A percentile compares a stretch with the other conserved stretches of the same genome.
These are phyloP conservation scores for Mycena citricolor DNA, from an alignment of 1,284 basidiomycete genomes.

Conservation along the genomic window DNA sequence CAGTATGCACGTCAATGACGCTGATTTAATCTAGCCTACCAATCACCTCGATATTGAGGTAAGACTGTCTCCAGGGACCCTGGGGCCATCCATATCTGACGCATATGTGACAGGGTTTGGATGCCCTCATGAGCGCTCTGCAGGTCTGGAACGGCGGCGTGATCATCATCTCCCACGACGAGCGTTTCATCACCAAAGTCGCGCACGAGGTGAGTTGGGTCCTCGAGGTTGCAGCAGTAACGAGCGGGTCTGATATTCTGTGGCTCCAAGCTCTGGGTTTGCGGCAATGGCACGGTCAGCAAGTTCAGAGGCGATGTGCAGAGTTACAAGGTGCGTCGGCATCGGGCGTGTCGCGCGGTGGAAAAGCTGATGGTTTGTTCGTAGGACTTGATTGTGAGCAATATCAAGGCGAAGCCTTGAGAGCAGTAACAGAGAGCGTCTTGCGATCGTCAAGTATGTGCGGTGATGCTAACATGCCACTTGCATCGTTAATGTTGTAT, in stretches of 20 bases:
- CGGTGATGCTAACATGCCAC: too few relatives aligned
- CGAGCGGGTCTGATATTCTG: conserved; percentile 4
- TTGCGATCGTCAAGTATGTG: too few relatives aligned
- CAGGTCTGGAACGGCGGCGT: conserved; percentile 95
- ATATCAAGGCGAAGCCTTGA: conserved; percentile 67
- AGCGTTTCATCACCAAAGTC: conserved; percentile 86
- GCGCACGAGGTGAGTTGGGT: conserved; percentile 61
- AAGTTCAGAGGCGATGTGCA: conserved; percentile 92
- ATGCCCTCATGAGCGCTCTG: conserved; percentile 90
- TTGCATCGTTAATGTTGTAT: too few relatives aligned
- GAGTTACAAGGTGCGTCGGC: conserved; percentile 85
- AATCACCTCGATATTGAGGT: conserved; percentile 97
- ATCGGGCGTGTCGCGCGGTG: too few relatives aligned
- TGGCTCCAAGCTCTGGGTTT: conserved; percentile 77
- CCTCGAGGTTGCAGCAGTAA: conserved; percentile 1
- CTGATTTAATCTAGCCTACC: conserved; percentile 65
- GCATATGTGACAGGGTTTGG: conserved; percentile 66
- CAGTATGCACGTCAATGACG: conserved; percentile 3
- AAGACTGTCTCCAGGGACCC: conserved; percentile 20
- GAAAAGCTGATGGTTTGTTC: too few relatives aligned
- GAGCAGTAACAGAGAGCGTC: too few relatives aligned
- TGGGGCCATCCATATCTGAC: conserved; percentile 7
- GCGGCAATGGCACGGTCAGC: conserved; percentile 78
- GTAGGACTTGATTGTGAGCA: conserved; percentile 78
- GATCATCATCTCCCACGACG: conserved; percentile 92